Evolutionary conservation across 164 flowering plant genomes (phyloP).

Genomic region (Liquidambar formosana): DNA sequence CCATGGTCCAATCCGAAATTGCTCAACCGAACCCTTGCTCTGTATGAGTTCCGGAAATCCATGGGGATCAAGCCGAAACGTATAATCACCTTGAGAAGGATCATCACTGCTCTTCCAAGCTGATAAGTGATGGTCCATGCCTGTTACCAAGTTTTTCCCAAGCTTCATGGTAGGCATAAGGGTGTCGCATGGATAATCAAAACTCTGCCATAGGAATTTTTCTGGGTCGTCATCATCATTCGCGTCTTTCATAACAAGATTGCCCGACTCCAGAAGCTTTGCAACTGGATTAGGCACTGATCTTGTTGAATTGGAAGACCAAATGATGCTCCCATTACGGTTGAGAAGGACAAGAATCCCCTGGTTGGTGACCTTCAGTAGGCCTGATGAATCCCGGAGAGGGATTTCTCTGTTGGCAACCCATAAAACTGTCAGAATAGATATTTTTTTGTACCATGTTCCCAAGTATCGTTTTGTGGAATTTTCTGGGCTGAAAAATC

Average conservation of each 20-base stretch:
- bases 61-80: conserved; percentile 17
- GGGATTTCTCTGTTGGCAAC: conserved; percentile 44
- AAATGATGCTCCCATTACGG: conserved; percentile 9
- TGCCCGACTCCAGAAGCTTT: conserved; percentile 30
- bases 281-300: conserved; percentile 18
- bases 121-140: conserved; percentile 18
- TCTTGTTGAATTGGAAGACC: conserved; percentile 25
- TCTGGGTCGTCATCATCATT: not conserved
- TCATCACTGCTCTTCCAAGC: conserved; percentile 43
- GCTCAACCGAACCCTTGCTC: conserved; percentile 2
- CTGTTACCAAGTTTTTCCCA: conserved; percentile 28
- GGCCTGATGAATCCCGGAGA: conserved; percentile 19
- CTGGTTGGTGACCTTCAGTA: conserved; percentile 2
- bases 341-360: conserved; percentile 15
- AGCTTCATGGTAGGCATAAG: conserved; percentile 36
- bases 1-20: conserved; percentile 31
- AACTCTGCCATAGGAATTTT: conserved; percentile 32
- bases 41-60: conserved; percentile 29
- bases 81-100: conserved; percentile 31
- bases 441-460: conserved; percentile 37
- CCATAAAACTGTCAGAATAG: conserved; percentile 30
- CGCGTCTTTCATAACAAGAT: conserved; percentile 23
- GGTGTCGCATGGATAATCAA: conserved; percentile 35
- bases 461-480: conserved; percentile 29
- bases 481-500: conserved; percentile 33